Conservation (phyloP, 352 stramenopile species). For the Phytophthora chlamydospora region DNA sequence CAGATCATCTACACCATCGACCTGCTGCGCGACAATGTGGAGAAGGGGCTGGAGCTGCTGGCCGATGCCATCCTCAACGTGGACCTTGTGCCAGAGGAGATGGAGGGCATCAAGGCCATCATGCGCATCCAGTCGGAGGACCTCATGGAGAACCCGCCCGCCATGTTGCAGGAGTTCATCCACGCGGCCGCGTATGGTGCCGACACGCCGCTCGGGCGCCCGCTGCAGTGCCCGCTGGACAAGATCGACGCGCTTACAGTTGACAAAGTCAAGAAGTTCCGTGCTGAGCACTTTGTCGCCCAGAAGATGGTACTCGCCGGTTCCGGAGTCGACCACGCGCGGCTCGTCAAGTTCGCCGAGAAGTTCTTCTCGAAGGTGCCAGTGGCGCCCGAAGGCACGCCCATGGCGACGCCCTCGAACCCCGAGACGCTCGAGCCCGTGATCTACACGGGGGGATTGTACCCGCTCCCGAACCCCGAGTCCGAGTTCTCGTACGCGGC, state of each 20-base stretch:
- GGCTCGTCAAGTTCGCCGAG: constrained; percentile 90
- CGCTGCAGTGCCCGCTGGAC: constrained; percentile 81
- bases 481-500: constrained; percentile 91
- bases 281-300: constrained; percentile 81
- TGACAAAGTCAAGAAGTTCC: constrained; percentile 78
- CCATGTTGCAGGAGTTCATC: constrained; percentile 86
- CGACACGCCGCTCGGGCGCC: constrained; percentile 74
- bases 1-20: constrained; percentile 98
- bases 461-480: constrained; percentile 71
- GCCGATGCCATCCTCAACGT: constrained; percentile 88
- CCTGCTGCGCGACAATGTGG: constrained; percentile 94
- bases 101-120: constrained; percentile 93
- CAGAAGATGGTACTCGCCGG: constrained; percentile 92
- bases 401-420: constrained; percentile 37
- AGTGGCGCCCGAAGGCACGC: constrained; percentile 17
- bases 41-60: constrained; percentile 90
- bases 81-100: constrained; percentile 79
- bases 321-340: constrained; percentile 95
- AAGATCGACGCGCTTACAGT: constrained; percentile 78
- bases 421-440: constrained; percentile 49
- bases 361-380: constrained; percentile 87
- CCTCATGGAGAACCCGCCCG: constrained; percentile 85
- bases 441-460: constrained; percentile 73
- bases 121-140: constrained; percentile 95
- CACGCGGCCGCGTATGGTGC: constrained; percentile 88